Conservation (phyloP, 2,329 filamentous ascomycete genomes). For the Biscogniauxia mediterranea region DNA sequence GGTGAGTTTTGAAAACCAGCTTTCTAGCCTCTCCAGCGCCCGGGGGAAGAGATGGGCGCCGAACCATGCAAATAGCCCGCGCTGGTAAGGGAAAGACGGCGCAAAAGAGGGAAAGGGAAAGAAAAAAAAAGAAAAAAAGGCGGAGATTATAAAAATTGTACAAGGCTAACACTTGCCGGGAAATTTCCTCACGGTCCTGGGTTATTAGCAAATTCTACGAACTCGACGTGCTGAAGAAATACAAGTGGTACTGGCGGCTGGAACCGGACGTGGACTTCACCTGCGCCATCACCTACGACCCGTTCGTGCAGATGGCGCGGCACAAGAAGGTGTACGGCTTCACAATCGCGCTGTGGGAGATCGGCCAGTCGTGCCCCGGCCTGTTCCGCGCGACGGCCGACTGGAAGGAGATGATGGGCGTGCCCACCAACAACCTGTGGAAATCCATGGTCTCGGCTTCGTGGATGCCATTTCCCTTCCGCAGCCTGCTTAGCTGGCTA, state of each 20-base stretch:
- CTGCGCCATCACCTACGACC: conserved; percentile 48
- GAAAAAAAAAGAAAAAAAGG: too few relatives aligned
- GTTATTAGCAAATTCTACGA: conserved; percentile 41
- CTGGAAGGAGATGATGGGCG: conserved; percentile 38
- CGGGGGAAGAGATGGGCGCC: not conserved
- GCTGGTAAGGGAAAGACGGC: not conserved
- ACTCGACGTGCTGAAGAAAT: conserved; percentile 39
- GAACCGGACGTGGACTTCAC: conserved; percentile 45
- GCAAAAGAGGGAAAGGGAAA: not conserved
- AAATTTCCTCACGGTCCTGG: conserved; percentile 5
- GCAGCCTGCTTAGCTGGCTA: conserved; percentile 36
- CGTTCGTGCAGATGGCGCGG: conserved; percentile 45
- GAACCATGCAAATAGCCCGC: not conserved
- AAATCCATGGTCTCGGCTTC: conserved; percentile 40
- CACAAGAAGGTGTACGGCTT: conserved; percentile 45
- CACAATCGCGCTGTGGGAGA: conserved; percentile 44
- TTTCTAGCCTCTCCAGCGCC: not conserved
- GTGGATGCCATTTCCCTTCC: conserved; percentile 42
- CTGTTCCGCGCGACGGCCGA: conserved; percentile 42
- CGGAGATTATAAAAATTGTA: not conserved
- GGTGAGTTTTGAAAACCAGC: conserved; percentile 30
- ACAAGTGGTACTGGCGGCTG: conserved; percentile 48
- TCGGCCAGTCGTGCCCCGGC: conserved; percentile 40
- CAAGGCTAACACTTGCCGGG: not conserved
- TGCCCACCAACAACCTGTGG: conserved; percentile 39